phyloP scores from a whole-genome alignment of 2,329 filamentous ascomycete species.

The Arthrobotrys pseudoclavata region DNA sequence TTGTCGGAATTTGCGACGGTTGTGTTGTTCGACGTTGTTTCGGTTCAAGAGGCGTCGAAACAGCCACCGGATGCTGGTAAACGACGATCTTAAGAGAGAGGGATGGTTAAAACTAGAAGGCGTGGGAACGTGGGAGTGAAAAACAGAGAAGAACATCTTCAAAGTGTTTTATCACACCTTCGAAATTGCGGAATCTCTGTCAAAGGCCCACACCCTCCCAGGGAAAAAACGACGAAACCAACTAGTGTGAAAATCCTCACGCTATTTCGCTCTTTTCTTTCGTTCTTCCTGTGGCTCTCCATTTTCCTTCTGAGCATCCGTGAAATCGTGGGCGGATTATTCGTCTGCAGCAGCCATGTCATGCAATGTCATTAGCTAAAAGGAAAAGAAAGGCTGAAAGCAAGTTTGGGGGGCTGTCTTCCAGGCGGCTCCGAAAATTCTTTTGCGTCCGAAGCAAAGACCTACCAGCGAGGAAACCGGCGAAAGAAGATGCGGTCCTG shows the following conservation, averaged over 20 bases:
- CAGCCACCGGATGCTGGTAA: conserved; percentile 11
- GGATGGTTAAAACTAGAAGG: not conserved
- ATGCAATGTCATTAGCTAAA: conserved; percentile 5
- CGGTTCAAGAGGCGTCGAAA: conserved; percentile 6
- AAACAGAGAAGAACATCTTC: not conserved
- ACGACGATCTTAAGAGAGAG: conserved; percentile 7
- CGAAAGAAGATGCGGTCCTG: conserved; percentile 3
- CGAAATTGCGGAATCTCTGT: conserved; percentile 19
- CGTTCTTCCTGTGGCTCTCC: conserved; percentile 5
- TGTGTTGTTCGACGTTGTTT: conserved; percentile 24
- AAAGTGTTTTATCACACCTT: not conserved
- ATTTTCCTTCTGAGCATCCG: conserved; percentile 16
- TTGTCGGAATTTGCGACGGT: conserved; percentile 51
- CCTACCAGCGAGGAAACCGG: conserved; percentile 4
- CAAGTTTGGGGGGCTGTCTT: conserved; percentile 1
- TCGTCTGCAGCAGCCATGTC: not conserved
- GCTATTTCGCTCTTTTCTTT: conserved; percentile 21
- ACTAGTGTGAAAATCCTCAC: conserved; percentile 1
- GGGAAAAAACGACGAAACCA: not conserved
- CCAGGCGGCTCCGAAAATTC: conserved; percentile 7
- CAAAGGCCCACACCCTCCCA: conserved; percentile 13
- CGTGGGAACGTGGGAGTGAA: not conserved
- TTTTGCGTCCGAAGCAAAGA: not conserved
- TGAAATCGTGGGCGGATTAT: conserved; percentile 18
- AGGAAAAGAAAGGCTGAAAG: not conserved